phyloP scores from a whole-genome alignment of 306 rosid species.

The Corylus heterophylla region DNA sequence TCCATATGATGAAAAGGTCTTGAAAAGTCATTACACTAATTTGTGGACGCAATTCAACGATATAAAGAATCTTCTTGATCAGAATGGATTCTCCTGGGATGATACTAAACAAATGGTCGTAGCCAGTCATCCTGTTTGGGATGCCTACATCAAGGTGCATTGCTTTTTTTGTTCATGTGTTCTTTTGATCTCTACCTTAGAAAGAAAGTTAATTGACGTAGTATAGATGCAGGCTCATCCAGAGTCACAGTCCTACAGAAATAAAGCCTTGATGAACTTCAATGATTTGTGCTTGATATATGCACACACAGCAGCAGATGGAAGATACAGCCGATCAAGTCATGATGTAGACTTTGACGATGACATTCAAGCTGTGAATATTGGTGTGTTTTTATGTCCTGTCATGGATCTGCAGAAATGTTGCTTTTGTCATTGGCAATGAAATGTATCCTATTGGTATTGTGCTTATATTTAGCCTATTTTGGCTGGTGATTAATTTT shows the following conservation, averaged over 20 bases:
- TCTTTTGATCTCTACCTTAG: neutral
- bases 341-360: slow-evolving; percentile 56
- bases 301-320: slow-evolving; percentile 60
- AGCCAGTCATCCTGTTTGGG: slow-evolving; percentile 51
- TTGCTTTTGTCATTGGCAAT: slow-evolving; percentile 5
- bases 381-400: slow-evolving; percentile 40
- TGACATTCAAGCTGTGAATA: slow-evolving; percentile 41
- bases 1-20: slow-evolving; percentile 42
- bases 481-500: neutral
- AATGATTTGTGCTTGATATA: slow-evolving; percentile 53
- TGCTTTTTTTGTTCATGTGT: slow-evolving; percentile 4
- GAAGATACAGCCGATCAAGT: slow-evolving; percentile 67
- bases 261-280: slow-evolving; percentile 39
- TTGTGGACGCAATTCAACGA: slow-evolving; percentile 53
- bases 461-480: neutral
- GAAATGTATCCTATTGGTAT: slow-evolving; percentile 4
- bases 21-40: slow-evolving; percentile 46
- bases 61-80: slow-evolving; percentile 51
- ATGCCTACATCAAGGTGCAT: slow-evolving; percentile 44
- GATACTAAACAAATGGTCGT: slow-evolving; percentile 41
- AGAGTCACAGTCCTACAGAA: slow-evolving; percentile 44
- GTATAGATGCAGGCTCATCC: slow-evolving; percentile 49
- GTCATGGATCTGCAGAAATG: slow-evolving; percentile 12
- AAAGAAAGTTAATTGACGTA: slow-evolving; percentile 21
- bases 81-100: slow-evolving; percentile 60